Evolutionary conservation across 2,329 filamentous ascomycete genomes (phyloP).

Genomic region (Trichoderma semiorbis): DNA sequence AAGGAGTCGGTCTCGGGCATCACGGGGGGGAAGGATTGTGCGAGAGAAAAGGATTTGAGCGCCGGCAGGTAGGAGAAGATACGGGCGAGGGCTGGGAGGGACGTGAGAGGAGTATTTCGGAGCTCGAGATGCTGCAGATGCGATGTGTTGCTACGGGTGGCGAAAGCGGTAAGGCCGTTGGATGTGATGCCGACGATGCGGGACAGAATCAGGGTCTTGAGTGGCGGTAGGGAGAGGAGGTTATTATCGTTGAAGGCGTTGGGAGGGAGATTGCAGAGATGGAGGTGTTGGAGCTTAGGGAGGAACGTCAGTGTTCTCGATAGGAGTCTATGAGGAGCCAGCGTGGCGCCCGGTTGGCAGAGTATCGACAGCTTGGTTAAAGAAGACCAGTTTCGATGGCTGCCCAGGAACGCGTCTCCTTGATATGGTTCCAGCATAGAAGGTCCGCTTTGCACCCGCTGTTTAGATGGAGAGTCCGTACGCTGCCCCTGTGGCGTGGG

Average conservation of each 20-base stretch:
- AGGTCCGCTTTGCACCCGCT: slow-evolving; percentile 26
- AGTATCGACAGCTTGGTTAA: slow-evolving; percentile 57
- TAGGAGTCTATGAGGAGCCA: slow-evolving; percentile 52
- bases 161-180: slow-evolving; percentile 54
- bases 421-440: slow-evolving; percentile 30
- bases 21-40: slow-evolving; percentile 53
- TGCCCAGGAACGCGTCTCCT: slow-evolving; percentile 45
- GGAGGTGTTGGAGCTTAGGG: slow-evolving; percentile 55
- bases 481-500: slow-evolving; percentile 29
- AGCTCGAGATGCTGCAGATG: slow-evolving; percentile 50
- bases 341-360: slow-evolving; percentile 52
- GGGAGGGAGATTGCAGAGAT: slow-evolving; percentile 54
- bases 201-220: slow-evolving; percentile 54
- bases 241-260: slow-evolving; percentile 56
- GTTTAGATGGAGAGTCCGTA: neutral
- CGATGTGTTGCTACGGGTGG: slow-evolving; percentile 45
- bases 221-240: slow-evolving; percentile 52
- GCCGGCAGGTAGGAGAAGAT: slow-evolving; percentile 53
- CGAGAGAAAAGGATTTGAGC: slow-evolving; percentile 50
- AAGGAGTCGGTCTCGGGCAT: slow-evolving; percentile 54
- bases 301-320: slow-evolving; percentile 48
- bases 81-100: slow-evolving; percentile 55
- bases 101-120: slow-evolving; percentile 54
- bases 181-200: slow-evolving; percentile 55
- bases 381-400: slow-evolving; percentile 54